phyloP scores from a whole-genome alignment of 2,329 filamentous ascomycete genomes.

The Ophiosphaerella herpotricha region DNA sequence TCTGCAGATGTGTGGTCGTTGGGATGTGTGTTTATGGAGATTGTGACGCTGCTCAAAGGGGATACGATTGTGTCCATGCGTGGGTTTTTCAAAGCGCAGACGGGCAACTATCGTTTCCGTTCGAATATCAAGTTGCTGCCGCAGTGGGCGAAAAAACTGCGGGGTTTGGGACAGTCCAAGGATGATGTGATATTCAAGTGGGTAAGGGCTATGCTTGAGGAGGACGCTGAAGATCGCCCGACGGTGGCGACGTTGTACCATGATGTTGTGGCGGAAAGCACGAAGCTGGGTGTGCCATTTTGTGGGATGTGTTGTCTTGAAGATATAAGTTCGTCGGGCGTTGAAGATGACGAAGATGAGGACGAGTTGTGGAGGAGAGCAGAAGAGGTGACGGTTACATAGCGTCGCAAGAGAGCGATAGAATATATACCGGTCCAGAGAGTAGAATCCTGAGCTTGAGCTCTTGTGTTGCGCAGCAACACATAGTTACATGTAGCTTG shows the following conservation, averaged over 20 bases:
- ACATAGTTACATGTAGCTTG: no score
- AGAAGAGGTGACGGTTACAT: not conserved
- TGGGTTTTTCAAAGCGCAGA: slow-evolving; percentile 1
- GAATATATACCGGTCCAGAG: no score
- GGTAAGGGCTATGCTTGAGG: slow-evolving; percentile 6
- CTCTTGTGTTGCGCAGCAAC: no score
- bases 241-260: slow-evolving; percentile 5
- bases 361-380: slow-evolving; percentile 95
- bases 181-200: slow-evolving; percentile 7
- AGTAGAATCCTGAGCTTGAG: no score
- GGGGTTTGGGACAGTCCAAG: not conserved
- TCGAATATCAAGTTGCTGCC: slow-evolving; percentile 2
- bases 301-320: slow-evolving; percentile 9
- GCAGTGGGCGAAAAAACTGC: slow-evolving; percentile 1
- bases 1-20: slow-evolving; percentile 10
- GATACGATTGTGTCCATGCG: slow-evolving; percentile 3
- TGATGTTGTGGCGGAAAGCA: slow-evolving; percentile 1
- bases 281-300: slow-evolving; percentile 4
- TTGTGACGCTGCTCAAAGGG: slow-evolving; percentile 1
- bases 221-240: slow-evolving; percentile 1
- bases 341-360: slow-evolving; percentile 79
- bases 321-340: not conserved
- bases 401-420: no score
- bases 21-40: slow-evolving; percentile 12
- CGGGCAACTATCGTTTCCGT: slow-evolving; percentile 8